phyloP scores from a whole-genome alignment of 805 yeast genomes.

The Zygosaccharomyces lentus region DNA sequence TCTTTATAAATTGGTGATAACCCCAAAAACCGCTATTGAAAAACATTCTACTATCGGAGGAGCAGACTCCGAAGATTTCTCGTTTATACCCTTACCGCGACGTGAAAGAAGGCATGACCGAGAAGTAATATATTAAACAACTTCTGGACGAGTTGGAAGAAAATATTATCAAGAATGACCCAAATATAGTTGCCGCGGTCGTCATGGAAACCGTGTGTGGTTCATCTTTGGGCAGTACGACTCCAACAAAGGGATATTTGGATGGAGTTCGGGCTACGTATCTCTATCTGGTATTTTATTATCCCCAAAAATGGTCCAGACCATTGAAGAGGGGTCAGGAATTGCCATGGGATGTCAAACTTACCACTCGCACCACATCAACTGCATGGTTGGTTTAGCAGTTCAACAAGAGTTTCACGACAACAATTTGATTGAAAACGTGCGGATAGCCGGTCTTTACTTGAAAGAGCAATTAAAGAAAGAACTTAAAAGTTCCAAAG shows the following conservation, averaged over 20 bases:
- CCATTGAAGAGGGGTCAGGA: conserved; percentile 39
- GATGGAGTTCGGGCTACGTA: conserved; percentile 47
- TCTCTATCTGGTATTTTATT: conserved; percentile 45
- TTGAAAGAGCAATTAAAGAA: conserved; percentile 38
- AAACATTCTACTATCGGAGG: conserved; percentile 27
- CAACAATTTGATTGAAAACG: conserved; percentile 39
- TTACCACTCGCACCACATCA: conserved; percentile 45
- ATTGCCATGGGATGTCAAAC: conserved; percentile 45
- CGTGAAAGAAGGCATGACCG: conserved; percentile 35
- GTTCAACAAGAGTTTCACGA: conserved; percentile 42
- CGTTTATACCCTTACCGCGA: conserved; percentile 34
- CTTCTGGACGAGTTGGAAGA: conserved; percentile 42
- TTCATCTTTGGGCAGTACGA: conserved; percentile 43
- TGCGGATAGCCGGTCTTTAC: conserved; percentile 41
- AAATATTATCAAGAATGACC: conserved; percentile 39
- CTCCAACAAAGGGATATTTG: conserved; percentile 45
- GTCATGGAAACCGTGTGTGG: conserved; percentile 47
- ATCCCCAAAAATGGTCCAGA: conserved; percentile 39
- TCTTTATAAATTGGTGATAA: conserved; percentile 44
- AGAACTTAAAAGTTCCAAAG: conserved; percentile 30
- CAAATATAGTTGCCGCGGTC: conserved; percentile 42
- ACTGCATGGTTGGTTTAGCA: conserved; percentile 44
- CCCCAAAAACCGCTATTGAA: conserved; percentile 36
- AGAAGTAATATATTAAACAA: conserved; percentile 38
- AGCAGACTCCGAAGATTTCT: conserved; percentile 28